Base-by-base conservation (phyloP, 1,284 basidiomycete genomes). In the Pseudozyma hubeiensis region DNA sequence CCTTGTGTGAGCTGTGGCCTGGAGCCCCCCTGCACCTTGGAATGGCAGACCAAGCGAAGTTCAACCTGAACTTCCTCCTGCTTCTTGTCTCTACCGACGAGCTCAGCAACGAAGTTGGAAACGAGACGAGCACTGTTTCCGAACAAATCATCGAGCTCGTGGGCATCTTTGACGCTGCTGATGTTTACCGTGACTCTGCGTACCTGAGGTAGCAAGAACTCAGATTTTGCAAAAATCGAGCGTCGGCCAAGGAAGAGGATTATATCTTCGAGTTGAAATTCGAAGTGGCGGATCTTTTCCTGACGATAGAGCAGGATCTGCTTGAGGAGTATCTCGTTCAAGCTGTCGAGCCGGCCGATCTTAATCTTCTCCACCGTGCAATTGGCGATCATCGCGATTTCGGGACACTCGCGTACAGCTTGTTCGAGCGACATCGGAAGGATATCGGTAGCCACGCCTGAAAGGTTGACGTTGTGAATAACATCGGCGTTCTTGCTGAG, bases 401-500 rank as follows among this genome's bases (percentile, higher is more conserved):
- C 55, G 3, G 60, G 55, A 48, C 65, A 68, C 7, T 5, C 4
- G 9, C 16, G 31, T 1, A 58, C 13, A 14, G 65, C 55, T 4
- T 44, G 13, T 11, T 52, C 59, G 8, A 40, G 24, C 5, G 60
- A 44, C 7, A 17, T 47, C 10, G 65, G 65, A 3, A 44, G 10
- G 14, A 68, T 63, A 34, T 68, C 60, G 9, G 65, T 63, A 1
- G 40, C 47, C 29, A 45, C 40, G 4, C 44, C 35, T 4, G 34
- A 34, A 24, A 63, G 46, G 39, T 68, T 68, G 54, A 68, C 52
- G 17, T 63, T 68, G 34, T 35, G 30, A 9, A 63, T 52, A n/a
- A 48, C 37, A 11, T 54, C 48, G 3, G 54, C 34, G 7, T 53
- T 35, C 9, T 31, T 49, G 34, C 17, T 30, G 2, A 66, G 52